Base-by-base conservation (phyloP, 2,329 filamentous ascomycete species). In the Hymenoscyphus salicellus region DNA sequence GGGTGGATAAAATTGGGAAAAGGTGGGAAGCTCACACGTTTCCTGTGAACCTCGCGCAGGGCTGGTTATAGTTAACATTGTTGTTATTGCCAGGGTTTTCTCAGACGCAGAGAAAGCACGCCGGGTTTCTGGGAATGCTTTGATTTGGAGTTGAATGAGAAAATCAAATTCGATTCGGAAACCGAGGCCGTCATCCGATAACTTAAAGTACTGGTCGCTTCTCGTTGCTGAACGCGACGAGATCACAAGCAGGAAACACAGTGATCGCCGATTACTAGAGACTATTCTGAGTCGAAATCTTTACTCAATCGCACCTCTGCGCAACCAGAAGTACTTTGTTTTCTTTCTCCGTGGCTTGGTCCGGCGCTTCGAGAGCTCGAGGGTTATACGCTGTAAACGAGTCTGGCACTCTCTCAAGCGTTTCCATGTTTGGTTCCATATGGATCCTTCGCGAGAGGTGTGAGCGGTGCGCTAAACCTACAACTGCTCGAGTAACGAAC, bases 101-200 rank as follows among this genome's bases (percentile, higher is more conserved):
- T 46, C 52, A 36, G 33, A 14, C 38, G 49, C 36, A 58, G 46
- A 57, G 60, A 59, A 36, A 26, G 41, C 26, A 30, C 58, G 58
- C 63, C 46, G 63, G 63, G 58, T 64, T 57, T 60, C 20, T 38
- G 46, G 57, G 20, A 62, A 36, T 61, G 28, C 58, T 49, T 46
- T 60, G 32, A 30, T 56, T 28, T 32, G 38, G 58, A 28, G 41
- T 26, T 33, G 28, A 30, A 33, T 17, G 38, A 52, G 26, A 23
- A 20, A 10, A 49, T n/a, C 17, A 49, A 28, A 20, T 49, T 49
- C 41, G 23, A 17, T 32, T 16, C 17, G 20, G 38, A 17, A 3
- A 10, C 26, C 46, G 8, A 52, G 20, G 26, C 16, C 16, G 14
- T 20, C 58, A 14, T 28, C 6, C 30, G 55, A 33, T 10, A 26